Base-by-base conservation (phyloP, 139 green algal genomes). In the Coccomyxa sp. region DNA sequence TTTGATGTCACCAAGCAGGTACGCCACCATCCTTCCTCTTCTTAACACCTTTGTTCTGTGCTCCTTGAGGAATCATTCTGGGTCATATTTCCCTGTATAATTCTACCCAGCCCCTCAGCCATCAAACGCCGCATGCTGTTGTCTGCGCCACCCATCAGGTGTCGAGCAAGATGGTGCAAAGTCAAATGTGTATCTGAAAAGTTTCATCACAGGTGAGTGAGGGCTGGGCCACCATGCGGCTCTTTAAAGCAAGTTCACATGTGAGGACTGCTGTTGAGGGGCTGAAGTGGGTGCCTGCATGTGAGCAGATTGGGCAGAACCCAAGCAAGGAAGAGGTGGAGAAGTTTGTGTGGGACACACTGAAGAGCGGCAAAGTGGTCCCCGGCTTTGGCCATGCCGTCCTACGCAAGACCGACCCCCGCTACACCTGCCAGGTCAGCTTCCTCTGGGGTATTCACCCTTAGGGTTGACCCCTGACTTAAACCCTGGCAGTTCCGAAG, bases 301-400 rank as follows among this genome's bases (percentile, higher is more conserved):
- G 63, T 25, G 63, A 9, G 63, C 63, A 96, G 91, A 81, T 99
- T 13, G 96, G 96, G 14, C 83, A 86, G 11, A 82, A 88, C 45
- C 92, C 93, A 27, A 95, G 84, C 87, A 95, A 95, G 88, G 97
- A 98, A 66, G 79, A 96, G 81, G 83, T 99, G 45, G 91, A 85
- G 51, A 87, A 96, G 45, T 99, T 97, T 88, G 92, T 97, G 38
- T 92, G 90, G 91, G 90, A 92, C 63, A 99, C 97, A 0, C 91
- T 99, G 13, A 96, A 97, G 82, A 89, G 77, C n/a, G 97, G 97
- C 77, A 96, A 97, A 83, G 95, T 98, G 67, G 95, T 99, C 78
- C 97, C 97, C 23, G 97, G 97, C 17, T 99, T 97, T 85, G 97
- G 97, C 51, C 97, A 99, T 87, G 97, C 95, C 13, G 97, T 99